Base-by-base conservation (phyloP, 345 rosid species). In the Ceriops decandra region DNA sequence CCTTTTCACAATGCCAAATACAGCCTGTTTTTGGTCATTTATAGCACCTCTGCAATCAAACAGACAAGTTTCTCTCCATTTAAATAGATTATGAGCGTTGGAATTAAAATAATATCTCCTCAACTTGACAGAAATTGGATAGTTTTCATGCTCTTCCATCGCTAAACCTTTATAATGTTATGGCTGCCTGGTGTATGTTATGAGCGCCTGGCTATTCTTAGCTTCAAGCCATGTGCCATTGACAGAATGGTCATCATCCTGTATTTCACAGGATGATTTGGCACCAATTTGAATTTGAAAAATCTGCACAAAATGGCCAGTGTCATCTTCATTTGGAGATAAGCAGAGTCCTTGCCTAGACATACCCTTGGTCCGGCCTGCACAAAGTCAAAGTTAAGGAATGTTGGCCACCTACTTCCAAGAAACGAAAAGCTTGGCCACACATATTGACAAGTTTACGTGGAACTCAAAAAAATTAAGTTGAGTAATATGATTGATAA, bases 321-420 rank as follows among this genome's bases (percentile, higher is more conserved):
- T 20, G 93, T 82, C 97, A 91, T 89, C 84, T 90, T 93, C 95
- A 91, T 93, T 77, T 93, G 98, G 46, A 91, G 90, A 77, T 89
- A 93, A 57, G 97, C 98, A 6, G 98, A 93, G 86, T 93, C 98
- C 63, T 93, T 93, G 8, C 98, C 98, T 0, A 91, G 86, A 73
- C 98, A 93, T 73, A 89, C 87, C 77, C 98, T 85, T 2, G 97
- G 98, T 52, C 98, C 98, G 7, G 92, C 98, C 97, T 91, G 76
- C 63, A 73, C 26, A 56, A 38, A 32, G 67, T 30, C 15, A 68
- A 64, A 54, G 56, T 31, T 31, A 66, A 49, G 9, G 31, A 35
- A n/a, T 35, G 10, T 21, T 16, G 27, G 27, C 64, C 6, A 20
- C 47, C 58, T 51, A 51, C 56, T n/a, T 47, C 36, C 42, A 32